These are phyloP conservation scores for Camelina laxa DNA, from an alignment of 345 rosid genomes.

Conservation along the genomic window DNA sequence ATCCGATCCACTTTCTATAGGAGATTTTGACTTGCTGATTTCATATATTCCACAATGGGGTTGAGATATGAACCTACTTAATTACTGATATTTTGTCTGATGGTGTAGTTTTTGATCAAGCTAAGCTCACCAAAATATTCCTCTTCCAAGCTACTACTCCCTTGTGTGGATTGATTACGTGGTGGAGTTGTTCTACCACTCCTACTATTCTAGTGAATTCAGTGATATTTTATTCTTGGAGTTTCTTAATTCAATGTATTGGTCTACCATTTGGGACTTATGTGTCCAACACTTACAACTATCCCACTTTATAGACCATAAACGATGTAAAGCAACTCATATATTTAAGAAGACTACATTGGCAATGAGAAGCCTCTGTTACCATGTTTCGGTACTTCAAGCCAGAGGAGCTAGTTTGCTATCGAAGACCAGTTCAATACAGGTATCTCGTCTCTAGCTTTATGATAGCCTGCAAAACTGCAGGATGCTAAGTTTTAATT, in stretches of 20 bases:
- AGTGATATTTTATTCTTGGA: conserved; percentile 39
- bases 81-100: conserved; percentile 29
- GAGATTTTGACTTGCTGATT: conserved; percentile 33
- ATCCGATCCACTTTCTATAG: conserved; percentile 38
- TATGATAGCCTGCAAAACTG: background rate
- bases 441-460: conserved; percentile 26
- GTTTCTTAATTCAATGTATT: conserved; percentile 33
- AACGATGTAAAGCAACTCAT: conserved; percentile 20
- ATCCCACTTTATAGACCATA: conserved; percentile 40
- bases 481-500: conserved; percentile 3
- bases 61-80: conserved; percentile 28
- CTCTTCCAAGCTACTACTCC: conserved; percentile 40
- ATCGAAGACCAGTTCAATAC: conserved; percentile 22
- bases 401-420: conserved; percentile 11
- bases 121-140: conserved; percentile 42
- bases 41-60: conserved; percentile 25
- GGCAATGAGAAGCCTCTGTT: conserved; percentile 22
- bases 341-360: conserved; percentile 27
- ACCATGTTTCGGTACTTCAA: conserved; percentile 33
- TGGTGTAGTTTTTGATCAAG: conserved; percentile 37
- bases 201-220: conserved; percentile 42
- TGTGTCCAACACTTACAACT: conserved; percentile 24
- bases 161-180: conserved; percentile 23
- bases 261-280: conserved; percentile 36
- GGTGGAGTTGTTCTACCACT: conserved; percentile 52